Base-by-base conservation (phyloP, 441 rosid species). In the Brassica hybrid region DNA sequence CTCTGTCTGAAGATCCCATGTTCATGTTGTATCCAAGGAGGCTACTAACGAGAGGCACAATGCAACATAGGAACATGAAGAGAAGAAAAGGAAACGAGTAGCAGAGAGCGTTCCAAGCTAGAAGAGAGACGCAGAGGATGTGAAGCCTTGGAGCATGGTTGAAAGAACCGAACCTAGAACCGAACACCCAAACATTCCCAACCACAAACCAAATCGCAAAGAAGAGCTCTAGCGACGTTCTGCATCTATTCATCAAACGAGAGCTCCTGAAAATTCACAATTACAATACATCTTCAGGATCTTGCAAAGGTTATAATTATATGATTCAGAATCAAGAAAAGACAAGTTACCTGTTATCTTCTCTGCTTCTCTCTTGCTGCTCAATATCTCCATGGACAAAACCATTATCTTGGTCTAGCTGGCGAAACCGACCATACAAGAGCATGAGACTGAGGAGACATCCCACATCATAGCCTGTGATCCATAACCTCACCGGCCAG, bases 151-250 rank as follows among this genome's bases (percentile, higher is more conserved):
- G 98, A 58, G 99, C 94, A 43, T 71, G 84, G 6, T 82, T 83
- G 87, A 91, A 90, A 0, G 97, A 89, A 56, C 94, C 94, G 2
- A 93, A 88, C 13, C 97, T 88, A 3, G 99, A 88, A 85, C 93
- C 99, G 0, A 95, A 95, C 41, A 93, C 94, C 99, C 99, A 95
- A 7, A 91, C 97, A 64, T 93, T 93, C 7, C 98, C 99, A 92
- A 91, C 89, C 66, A 95, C 99, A 80, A 93, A 84, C 87, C 87
- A 85, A 18, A 85, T 85, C 60, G 85, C 87, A 63, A 85, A 85
- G 81, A 85, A 85, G 6, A 85, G 87, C 76, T 85, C 87, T 1
- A 95, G 84, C 0, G 92, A 95, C 16, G 96, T 88, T 78, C 91
- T 88, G 77, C 98, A 93, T 78, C 82, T 96, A 87, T 90, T 90